Evolutionary conservation across 805 yeast species (phyloP), one percentile per base, ranked within the genome.

Genomic region (Yamadazyma philogaea): DNA sequence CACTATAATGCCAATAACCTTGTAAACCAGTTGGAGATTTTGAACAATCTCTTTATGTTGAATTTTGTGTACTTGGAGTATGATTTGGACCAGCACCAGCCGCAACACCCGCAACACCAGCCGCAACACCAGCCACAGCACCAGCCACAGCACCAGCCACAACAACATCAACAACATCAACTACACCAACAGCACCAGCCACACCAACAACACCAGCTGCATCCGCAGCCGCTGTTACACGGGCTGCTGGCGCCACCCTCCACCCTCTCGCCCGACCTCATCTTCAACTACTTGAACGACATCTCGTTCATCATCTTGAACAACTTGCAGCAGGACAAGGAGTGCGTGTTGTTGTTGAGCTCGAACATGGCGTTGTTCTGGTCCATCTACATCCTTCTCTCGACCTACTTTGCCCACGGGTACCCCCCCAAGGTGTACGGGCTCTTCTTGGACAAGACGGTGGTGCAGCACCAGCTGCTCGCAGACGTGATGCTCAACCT

Each of bases 261-360:
- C 19, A 26, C 39, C n/a, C 31, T 20, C 17, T 31, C 16, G 14
- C 66, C 70, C 20, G 77, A 74, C 41, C 67, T 75, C 27, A 61
- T 77, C 5, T 61, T 77, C 45, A 74, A 75, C 48, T 74, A 74
- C 47, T 58, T 78, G 38, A 74, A 77, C 49, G 76, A 75, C 44
- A 69, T 73, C 12, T 60, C 71, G 24, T 60, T 59, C 44, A 64
- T 74, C 18, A 71, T 75, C 35, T 56, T 74, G 40, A 53, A 69
- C 22, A 69, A 70, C 44, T 50, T 64, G 40, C 50, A 53, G 7
- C 32, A 34, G 18, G 40, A 44, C 12, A 45, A 43, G 55, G 48
- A 54, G 8, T 37, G 40, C 24, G 34, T 66, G 15, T 60, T 69
- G 17, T 61, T 60, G 26, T 51, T 57, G 18, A 64, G 62, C 41